Percentiles rank a stretch among this genome's conserved stretches.
Conservation (phyloP, 2,329 filamentous ascomycete species). For the Paramyrothecium sp. region DNA sequence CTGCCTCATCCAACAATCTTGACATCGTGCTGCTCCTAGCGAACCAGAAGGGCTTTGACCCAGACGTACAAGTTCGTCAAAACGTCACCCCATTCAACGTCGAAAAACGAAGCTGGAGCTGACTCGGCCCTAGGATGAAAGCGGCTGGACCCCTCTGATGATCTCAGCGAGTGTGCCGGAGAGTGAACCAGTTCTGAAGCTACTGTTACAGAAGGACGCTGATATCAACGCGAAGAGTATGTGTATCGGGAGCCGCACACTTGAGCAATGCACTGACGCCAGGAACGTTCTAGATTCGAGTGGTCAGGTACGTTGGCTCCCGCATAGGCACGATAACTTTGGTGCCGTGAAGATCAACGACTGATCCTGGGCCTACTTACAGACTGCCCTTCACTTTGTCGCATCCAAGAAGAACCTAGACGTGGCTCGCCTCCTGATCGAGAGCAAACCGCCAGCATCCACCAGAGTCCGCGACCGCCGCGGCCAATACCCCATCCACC, state of each 20-base stretch:
- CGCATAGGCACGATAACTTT: neutral
- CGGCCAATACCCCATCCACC: slow-evolving; percentile 87
- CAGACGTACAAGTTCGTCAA: slow-evolving; percentile 67
- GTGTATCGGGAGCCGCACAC: slow-evolving; percentile 6
- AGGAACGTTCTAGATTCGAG: neutral
- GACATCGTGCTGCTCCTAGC: slow-evolving; percentile 73
- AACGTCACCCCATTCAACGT: neutral
- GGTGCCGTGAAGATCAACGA: neutral
- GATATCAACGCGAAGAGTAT: slow-evolving; percentile 72
- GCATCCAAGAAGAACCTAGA: slow-evolving; percentile 88
- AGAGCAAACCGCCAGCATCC: slow-evolving; percentile 67
- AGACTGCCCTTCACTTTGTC: slow-evolving; percentile 90
- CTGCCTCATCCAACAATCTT: slow-evolving; percentile 76
- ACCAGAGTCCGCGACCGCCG: slow-evolving; percentile 79
- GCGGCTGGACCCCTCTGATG: slow-evolving; percentile 83
- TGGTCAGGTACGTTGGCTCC: neutral
- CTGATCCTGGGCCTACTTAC: neutral
- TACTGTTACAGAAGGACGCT: slow-evolving; percentile 68
- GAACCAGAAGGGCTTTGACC: slow-evolving; percentile 72
- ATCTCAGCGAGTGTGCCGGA: slow-evolving; percentile 76
- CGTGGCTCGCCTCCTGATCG: slow-evolving; percentile 73
- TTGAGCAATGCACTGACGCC: neutral
- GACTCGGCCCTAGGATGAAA: slow-evolving; percentile 57
- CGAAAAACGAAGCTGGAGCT: neutral
- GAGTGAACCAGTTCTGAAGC: slow-evolving; percentile 63